phyloP scores from a whole-genome alignment of 1,139 yeast species.

The Waltiozyma sp. region DNA sequence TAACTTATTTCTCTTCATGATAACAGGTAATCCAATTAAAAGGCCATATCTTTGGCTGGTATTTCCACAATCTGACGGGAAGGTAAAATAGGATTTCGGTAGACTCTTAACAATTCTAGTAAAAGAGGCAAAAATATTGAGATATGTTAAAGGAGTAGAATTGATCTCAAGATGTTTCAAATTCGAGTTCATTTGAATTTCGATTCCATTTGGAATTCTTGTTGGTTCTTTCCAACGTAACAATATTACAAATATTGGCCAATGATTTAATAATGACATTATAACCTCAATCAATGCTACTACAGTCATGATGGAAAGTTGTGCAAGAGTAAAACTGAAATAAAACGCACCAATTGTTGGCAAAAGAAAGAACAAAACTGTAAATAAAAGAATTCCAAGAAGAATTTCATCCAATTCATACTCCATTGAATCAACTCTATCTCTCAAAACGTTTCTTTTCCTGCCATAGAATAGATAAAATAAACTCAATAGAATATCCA shows the following conservation, averaged over 20 bases:
- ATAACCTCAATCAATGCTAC: conserved; percentile 49
- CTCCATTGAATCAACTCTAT: conserved; percentile 75
- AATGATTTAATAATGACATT: conserved; percentile 63
- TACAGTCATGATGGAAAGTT: conserved; percentile 39
- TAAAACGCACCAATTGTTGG: conserved; percentile 90
- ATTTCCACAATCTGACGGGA: not conserved
- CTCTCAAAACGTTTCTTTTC: conserved; percentile 71
- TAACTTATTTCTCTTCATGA: not conserved
- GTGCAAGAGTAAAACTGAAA: conserved; percentile 51
- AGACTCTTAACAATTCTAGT: not conserved
- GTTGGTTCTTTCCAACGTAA: conserved; percentile 72
- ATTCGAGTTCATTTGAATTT: conserved; percentile 19
- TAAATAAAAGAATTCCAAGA: conserved; percentile 80
- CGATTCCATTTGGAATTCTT: conserved; percentile 85
- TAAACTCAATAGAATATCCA: conserved; percentile 56
- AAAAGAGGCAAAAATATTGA: not conserved
- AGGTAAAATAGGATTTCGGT: not conserved
- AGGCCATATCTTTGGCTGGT: not conserved
- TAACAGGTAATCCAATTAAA: not conserved
- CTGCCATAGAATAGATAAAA: conserved; percentile 85
- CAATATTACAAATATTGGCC: conserved; percentile 76
- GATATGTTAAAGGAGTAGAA: not conserved
- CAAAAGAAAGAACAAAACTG: conserved; percentile 61
- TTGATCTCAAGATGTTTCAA: not conserved
- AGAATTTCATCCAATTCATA: conserved; percentile 81